A percentile compares a stretch with the other conserved stretches of the same genome.
phyloP scores from a whole-genome alignment of 441 rosid genomes.

The Erodium trifolium region DNA sequence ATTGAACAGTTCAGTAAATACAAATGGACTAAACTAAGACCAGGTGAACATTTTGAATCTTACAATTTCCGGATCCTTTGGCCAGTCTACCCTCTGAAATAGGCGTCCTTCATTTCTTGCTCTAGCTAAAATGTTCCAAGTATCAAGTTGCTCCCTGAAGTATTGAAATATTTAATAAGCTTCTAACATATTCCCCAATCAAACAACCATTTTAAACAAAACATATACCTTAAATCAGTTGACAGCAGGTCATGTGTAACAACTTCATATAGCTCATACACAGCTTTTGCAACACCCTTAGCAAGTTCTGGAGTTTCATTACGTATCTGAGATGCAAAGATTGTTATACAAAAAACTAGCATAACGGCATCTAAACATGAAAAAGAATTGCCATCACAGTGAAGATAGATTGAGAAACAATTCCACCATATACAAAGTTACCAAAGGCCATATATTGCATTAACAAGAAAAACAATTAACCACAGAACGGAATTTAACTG shows the following conservation, averaged over 20 bases:
- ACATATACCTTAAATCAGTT: conserved; percentile 63
- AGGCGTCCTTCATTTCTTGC: conserved; percentile 87
- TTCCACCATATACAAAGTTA: not conserved
- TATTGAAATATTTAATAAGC: conserved; percentile 18
- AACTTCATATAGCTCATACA: conserved; percentile 70
- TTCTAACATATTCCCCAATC: not conserved
- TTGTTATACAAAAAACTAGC: not conserved
- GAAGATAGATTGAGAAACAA: not conserved
- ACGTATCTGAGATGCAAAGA: conserved; percentile 50
- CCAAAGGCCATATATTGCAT: not conserved
- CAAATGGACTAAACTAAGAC: conserved; percentile 20
- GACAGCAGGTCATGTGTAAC: conserved; percentile 88
- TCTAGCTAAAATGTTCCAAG: conserved; percentile 84
- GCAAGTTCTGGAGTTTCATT: conserved; percentile 67
- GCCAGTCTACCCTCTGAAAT: conserved; percentile 87
- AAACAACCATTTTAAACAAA: conserved; percentile 12
- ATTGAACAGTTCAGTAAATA: conserved; percentile 18
- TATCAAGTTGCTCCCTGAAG: conserved; percentile 91
- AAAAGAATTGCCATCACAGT: conserved; percentile 16
- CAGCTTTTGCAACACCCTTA: conserved; percentile 87
- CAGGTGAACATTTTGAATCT: conserved; percentile 17
- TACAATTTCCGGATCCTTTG: conserved; percentile 89
- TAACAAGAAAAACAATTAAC: not conserved
- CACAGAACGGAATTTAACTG: not conserved
- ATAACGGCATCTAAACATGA: conserved; percentile 17